Conservation (phyloP, 2,329 filamentous ascomycete species). For the Trichoderma simmonsii region DNA sequence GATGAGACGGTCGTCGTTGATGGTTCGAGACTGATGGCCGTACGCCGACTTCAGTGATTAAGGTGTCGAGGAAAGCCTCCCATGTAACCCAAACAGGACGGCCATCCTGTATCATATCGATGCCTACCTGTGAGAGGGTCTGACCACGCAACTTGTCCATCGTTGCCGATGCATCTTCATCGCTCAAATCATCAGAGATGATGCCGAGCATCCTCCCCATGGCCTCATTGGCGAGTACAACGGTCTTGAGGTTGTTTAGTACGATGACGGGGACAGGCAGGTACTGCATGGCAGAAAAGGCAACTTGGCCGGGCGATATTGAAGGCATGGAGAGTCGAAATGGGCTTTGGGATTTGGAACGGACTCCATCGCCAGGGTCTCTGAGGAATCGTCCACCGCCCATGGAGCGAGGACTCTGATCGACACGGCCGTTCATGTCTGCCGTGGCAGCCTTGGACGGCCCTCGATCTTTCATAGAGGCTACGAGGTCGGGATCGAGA, state of each 20-base stretch:
- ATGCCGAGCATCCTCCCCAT: slow-evolving; percentile 68
- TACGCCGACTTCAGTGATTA: slow-evolving; percentile 44
- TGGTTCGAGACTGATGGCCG: slow-evolving; percentile 26
- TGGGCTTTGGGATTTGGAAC: slow-evolving; percentile 38
- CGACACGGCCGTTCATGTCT: slow-evolving; percentile 17
- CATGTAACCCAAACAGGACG: slow-evolving; percentile 57
- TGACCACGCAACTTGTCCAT: slow-evolving; percentile 63
- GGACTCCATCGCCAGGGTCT: slow-evolving; percentile 27
- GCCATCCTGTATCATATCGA: slow-evolving; percentile 70
- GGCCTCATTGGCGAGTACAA: slow-evolving; percentile 72
- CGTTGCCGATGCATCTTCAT: slow-evolving; percentile 43
- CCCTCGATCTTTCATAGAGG: slow-evolving; percentile 20
- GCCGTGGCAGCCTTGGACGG: neutral
- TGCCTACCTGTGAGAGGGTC: slow-evolving; percentile 65
- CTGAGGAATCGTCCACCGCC: slow-evolving; percentile 36
- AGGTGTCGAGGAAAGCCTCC: slow-evolving; percentile 56
- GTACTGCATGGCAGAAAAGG: slow-evolving; percentile 69
- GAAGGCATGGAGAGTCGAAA: slow-evolving; percentile 44
- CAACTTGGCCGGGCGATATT: slow-evolving; percentile 52
- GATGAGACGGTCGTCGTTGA: slow-evolving; percentile 19
- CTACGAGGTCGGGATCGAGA: slow-evolving; percentile 19
- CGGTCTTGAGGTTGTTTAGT: slow-evolving; percentile 64
- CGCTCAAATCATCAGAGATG: slow-evolving; percentile 40
- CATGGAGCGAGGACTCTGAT: slow-evolving; percentile 28
- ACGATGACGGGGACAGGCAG: slow-evolving; percentile 70